A percentile compares a stretch with the other conserved stretches of the same genome.
These are phyloP conservation scores for Chiua sp. DNA, from an alignment of 1,284 basidiomycete species.

Conservation along the genomic window DNA sequence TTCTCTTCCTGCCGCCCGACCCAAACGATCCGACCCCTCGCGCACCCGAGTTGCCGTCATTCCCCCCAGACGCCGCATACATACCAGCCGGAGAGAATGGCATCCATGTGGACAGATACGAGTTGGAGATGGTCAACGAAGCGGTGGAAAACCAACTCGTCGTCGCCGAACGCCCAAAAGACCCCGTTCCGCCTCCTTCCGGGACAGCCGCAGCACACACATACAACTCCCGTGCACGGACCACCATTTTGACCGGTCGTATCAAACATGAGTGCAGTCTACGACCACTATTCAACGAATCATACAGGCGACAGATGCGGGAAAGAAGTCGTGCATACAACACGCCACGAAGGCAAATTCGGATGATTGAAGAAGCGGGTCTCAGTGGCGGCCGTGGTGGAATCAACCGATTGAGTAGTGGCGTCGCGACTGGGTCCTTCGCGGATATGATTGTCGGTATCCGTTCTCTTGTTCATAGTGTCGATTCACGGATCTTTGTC, in stretches of 20 bases:
- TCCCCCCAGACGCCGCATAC: constrained; percentile 40
- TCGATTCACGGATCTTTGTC: constrained; percentile 8
- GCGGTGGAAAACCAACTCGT: constrained; percentile 79
- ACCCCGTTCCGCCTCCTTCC: constrained; percentile 48
- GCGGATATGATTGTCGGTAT: constrained; percentile 63
- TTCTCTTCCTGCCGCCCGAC: constrained; percentile 69
- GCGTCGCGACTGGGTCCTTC: constrained; percentile 65
- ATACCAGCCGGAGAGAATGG: constrained; percentile 43
- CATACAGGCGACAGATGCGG: constrained; percentile 64
- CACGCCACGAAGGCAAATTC: constrained; percentile 62
- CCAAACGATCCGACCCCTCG: constrained; percentile 48
- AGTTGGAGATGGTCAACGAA: constrained; percentile 79
- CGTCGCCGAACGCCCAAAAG: constrained; percentile 75
- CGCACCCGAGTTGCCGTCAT: constrained; percentile 39
- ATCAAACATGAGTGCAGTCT: constrained; percentile 75
- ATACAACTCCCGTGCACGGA: constrained; percentile 60
- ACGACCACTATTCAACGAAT: constrained; percentile 64
- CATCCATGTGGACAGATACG: constrained; percentile 67
- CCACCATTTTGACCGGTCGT: constrained; percentile 74
- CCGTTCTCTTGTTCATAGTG: neutral
- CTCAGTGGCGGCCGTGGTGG: constrained; percentile 66
- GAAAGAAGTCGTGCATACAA: constrained; percentile 66
- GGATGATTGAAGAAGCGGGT: constrained; percentile 46
- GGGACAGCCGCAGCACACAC: constrained; percentile 44
- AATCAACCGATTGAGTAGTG: constrained; percentile 69